These are phyloP conservation scores for Chaetomium globosum DNA, from an alignment of 2,329 filamentous ascomycete species.

Conservation along the genomic window DNA sequence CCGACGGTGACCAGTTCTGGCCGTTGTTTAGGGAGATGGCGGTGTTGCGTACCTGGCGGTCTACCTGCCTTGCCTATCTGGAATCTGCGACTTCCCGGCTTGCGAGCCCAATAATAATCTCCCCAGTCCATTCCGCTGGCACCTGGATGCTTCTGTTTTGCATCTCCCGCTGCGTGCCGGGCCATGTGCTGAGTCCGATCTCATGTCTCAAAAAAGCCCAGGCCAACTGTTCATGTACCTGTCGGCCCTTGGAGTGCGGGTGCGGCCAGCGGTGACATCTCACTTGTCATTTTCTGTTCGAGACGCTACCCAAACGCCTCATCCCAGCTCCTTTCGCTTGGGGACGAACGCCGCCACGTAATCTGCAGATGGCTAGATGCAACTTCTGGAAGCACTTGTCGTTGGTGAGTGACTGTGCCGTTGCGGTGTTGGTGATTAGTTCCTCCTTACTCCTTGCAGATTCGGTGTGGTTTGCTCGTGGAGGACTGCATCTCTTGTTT, in stretches of 20 bases:
- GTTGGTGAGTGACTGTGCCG: constrained; percentile 1
- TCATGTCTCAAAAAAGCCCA: constrained; percentile 34
- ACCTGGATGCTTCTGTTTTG: constrained; percentile 15
- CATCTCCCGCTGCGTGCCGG: constrained; percentile 5
- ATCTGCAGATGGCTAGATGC: background rate
- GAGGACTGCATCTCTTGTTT: background rate
- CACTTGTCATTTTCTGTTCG: constrained; percentile 18
- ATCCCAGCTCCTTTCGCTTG: constrained; percentile 31
- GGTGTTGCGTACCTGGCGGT: constrained; percentile 9
- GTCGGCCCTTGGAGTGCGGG: background rate
- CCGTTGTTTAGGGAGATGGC: constrained; percentile 2
- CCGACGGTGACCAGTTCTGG: background rate
- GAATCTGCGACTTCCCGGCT: constrained; percentile 21
- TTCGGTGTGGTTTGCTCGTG: background rate
- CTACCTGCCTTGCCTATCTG: background rate
- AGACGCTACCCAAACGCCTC: background rate
- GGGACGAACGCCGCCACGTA: background rate
- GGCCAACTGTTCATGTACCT: constrained; percentile 41
- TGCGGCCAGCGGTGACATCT: constrained; percentile 12
- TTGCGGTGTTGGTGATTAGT: constrained; percentile 5
- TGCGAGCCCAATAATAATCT: constrained; percentile 22
- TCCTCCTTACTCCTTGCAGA: background rate
- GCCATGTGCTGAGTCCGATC: constrained; percentile 7
- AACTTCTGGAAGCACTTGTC: background rate
- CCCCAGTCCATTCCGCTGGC: constrained; percentile 17